Conservation (phyloP, 495 filamentous ascomycete genomes). For the Xylaria sp. region DNA sequence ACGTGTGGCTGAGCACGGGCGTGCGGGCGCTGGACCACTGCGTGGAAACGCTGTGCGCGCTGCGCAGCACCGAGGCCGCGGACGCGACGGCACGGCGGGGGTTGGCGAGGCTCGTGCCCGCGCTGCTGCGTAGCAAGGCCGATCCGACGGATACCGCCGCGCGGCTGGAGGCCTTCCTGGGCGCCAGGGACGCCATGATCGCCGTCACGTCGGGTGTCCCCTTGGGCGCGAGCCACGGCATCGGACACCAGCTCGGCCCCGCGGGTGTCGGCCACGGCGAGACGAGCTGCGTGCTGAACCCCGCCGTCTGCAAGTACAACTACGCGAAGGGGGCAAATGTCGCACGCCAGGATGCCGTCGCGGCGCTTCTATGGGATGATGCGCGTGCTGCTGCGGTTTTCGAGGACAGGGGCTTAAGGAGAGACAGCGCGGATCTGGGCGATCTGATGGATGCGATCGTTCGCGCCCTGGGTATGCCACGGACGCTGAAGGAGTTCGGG, state of each 20-base stretch:
- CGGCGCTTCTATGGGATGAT: slow-evolving; percentile 53
- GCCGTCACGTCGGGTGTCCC: slow-evolving; percentile 56
- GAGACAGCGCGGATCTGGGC: slow-evolving; percentile 54
- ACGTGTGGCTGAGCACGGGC: slow-evolving; percentile 64
- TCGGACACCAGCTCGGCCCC: slow-evolving; percentile 69
- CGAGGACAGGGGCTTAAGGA: slow-evolving; percentile 42
- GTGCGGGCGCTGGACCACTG: slow-evolving; percentile 68
- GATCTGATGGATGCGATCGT: slow-evolving; percentile 64
- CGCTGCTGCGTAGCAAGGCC: slow-evolving; percentile 56
- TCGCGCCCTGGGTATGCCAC: slow-evolving; percentile 61
- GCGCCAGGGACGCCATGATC: slow-evolving; percentile 63
- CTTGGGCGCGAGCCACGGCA: slow-evolving; percentile 66
- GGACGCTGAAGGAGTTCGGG: slow-evolving; percentile 61
- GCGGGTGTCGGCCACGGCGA: slow-evolving; percentile 69
- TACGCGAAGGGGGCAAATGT: slow-evolving; percentile 52
- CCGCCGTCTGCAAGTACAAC: slow-evolving; percentile 67
- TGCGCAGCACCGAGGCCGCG: slow-evolving; percentile 46
- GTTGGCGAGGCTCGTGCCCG: slow-evolving; percentile 56
- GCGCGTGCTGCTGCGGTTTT: slow-evolving; percentile 50
- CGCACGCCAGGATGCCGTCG: slow-evolving; percentile 54
- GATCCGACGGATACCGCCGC: slow-evolving; percentile 52
- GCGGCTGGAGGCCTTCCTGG: slow-evolving; percentile 59
- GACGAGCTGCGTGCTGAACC: slow-evolving; percentile 67
- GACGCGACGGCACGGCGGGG: slow-evolving; percentile 55
- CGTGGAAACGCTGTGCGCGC: slow-evolving; percentile 62